Evolutionary conservation across 106 monocot genomes (phyloP).

Genomic region (Xerophyta viscosa): DNA sequence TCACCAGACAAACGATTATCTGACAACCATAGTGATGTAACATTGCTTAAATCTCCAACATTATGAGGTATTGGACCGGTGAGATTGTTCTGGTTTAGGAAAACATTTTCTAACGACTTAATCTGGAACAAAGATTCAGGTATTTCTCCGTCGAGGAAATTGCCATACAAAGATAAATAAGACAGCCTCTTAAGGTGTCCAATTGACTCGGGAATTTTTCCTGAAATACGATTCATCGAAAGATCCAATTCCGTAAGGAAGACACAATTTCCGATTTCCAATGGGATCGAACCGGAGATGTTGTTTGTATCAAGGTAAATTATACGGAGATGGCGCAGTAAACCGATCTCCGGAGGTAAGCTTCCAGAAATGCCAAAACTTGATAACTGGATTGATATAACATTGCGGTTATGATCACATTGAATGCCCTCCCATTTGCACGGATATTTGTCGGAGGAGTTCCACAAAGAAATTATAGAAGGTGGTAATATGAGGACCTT

Average conservation of each 20-base stretch:
- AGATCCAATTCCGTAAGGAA: conserved; percentile 47
- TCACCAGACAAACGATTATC: conserved; percentile 46
- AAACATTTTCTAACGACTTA: conserved; percentile 20
- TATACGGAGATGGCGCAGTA: conserved; percentile 23
- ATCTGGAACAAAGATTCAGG: conserved; percentile 36
- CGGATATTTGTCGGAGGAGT: conserved; percentile 34
- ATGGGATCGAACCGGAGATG: conserved; percentile 41
- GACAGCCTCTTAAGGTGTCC: conserved; percentile 23
- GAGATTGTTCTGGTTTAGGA: conserved; percentile 53
- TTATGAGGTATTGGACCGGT: conserved; percentile 32
- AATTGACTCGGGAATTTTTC: conserved; percentile 47
- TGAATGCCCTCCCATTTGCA: conserved; percentile 48
- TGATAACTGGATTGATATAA: conserved; percentile 32
- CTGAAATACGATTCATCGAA: conserved; percentile 38
- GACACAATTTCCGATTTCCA: conserved; percentile 57
- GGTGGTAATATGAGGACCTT: conserved; percentile 27
- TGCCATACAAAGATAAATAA: conserved; percentile 37
- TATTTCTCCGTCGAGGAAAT: conserved; percentile 44
- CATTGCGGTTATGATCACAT: conserved; percentile 19
- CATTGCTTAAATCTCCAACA: conserved; percentile 30
- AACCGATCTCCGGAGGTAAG: conserved; percentile 45
- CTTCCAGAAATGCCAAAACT: conserved; percentile 27
- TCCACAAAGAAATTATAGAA: conserved; percentile 46
- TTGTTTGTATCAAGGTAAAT: conserved; percentile 28
- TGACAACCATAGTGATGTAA: conserved; percentile 26